Evolutionary conservation across 2,329 filamentous ascomycete genomes (phyloP).

Genomic region (Atkinsonella texensis): DNA sequence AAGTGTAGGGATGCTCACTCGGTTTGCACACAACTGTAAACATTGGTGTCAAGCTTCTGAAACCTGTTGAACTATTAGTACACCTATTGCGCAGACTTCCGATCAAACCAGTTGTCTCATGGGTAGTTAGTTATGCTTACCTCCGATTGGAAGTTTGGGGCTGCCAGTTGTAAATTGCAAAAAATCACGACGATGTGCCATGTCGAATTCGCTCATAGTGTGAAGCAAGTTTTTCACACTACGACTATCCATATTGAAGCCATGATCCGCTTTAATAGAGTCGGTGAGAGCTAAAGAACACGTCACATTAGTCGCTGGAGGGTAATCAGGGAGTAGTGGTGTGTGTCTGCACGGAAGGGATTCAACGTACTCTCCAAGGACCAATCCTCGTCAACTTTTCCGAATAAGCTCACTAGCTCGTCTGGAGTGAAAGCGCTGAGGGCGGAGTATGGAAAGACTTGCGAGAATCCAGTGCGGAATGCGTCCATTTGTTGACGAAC

Average conservation of each 20-base stretch:
- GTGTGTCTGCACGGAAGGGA: not conserved
- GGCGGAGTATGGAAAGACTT: conserved; percentile 91
- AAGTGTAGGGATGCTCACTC: conserved; percentile 85
- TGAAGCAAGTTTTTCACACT: conserved; percentile 89
- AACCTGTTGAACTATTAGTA: conserved; percentile 48
- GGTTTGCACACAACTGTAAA: conserved; percentile 99
- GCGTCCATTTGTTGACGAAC: conserved; percentile 83
- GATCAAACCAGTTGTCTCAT: not conserved
- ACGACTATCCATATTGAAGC: conserved; percentile 96
- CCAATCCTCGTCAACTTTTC: conserved; percentile 90
- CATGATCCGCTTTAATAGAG: conserved; percentile 96
- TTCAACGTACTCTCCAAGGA: conserved; percentile 73
- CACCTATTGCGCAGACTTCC: not conserved
- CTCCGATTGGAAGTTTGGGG: conserved; percentile 94
- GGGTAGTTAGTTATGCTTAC: conserved; percentile 42
- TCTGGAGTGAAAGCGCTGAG: conserved; percentile 88
- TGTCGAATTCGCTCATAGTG: conserved; percentile 78
- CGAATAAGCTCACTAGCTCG: conserved; percentile 90
- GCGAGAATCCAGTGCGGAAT: conserved; percentile 82
- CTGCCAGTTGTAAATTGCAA: conserved; percentile 96
- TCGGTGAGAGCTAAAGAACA: conserved; percentile 67
- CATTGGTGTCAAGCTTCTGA: conserved; percentile 94
- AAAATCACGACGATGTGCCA: conserved; percentile 74
- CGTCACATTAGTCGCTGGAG: not conserved
- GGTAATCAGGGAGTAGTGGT: not conserved